These are phyloP conservation scores for Flaveria trinervia DNA, from an alignment of 129 eudicot genomes.

Conservation along the genomic window DNA sequence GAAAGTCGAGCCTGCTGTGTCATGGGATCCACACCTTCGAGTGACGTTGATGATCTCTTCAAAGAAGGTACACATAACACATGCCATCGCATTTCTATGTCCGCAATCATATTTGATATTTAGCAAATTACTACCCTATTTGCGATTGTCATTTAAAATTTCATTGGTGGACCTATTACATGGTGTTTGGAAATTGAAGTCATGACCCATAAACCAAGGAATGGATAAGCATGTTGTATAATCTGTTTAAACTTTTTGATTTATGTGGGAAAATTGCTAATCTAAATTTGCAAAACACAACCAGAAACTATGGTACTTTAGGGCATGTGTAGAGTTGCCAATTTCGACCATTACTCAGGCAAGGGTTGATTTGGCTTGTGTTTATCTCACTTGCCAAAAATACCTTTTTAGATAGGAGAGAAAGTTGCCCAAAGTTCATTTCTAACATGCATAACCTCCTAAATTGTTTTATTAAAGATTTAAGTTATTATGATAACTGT, in stretches of 20 bases:
- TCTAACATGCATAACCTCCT: constrained; percentile 1
- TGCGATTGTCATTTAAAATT: not conserved
- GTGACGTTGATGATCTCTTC: constrained; percentile 51
- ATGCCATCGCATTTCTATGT: not conserved
- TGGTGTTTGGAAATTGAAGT: not conserved
- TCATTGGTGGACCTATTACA: not conserved
- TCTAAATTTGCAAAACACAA: not conserved
- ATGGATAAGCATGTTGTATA: not conserved
- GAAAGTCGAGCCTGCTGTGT: constrained; percentile 61
- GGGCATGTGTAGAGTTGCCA: not conserved
- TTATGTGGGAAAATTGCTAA: constrained; percentile 1
- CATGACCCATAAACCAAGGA: not conserved
- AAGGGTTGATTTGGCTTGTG: not conserved
- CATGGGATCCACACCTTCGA: constrained; percentile 65
- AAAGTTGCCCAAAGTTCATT: not conserved
- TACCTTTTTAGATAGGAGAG: not conserved
- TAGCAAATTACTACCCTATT: not conserved
- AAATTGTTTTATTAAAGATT: not conserved
- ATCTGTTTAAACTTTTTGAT: not conserved
- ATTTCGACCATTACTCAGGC: no score
- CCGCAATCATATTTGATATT: not conserved
- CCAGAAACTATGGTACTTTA: not conserved
- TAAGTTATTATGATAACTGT: not conserved
- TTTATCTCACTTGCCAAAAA: not conserved
- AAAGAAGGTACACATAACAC: constrained; percentile 46